Conservation (phyloP, 768 basidiomycete genomes). For the Roridomyces roridus region DNA sequence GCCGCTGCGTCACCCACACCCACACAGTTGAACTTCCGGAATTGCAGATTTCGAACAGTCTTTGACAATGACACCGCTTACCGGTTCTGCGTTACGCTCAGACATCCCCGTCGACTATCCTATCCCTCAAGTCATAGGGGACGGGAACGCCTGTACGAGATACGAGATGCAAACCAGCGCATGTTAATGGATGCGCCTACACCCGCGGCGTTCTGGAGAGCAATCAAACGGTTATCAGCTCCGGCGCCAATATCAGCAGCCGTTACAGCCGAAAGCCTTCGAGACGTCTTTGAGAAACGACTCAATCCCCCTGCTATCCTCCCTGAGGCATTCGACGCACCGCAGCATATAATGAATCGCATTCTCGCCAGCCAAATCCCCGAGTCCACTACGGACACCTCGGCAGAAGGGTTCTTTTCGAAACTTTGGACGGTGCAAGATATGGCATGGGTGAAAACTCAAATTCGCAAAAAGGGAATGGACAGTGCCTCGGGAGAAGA, state of each 20-base stretch:
- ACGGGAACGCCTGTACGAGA: too few relatives aligned
- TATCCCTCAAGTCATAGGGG: neutral
- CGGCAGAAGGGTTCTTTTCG: neutral
- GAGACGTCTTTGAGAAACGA: neutral
- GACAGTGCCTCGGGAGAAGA: neutral
- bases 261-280: neutral
- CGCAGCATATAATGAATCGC: neutral
- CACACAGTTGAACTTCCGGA: too few relatives aligned
- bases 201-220: constrained; percentile 7
- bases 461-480: neutral
- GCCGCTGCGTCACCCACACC: too few relatives aligned
- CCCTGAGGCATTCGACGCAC: neutral
- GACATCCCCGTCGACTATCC: too few relatives aligned
- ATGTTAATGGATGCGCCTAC: constrained; percentile 3
- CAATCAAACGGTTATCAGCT: neutral
- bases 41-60: too few relatives aligned
- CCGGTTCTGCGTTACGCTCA: too few relatives aligned
- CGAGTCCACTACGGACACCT: neutral
- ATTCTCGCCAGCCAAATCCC: neutral
- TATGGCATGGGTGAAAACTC: neutral
- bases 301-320: neutral
- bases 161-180: too few relatives aligned
- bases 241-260: neutral
- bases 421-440: neutral
- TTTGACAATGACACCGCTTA: too few relatives aligned